phyloP scores from a whole-genome alignment of 345 rosid species.

The Rubroshorea leprosula region DNA sequence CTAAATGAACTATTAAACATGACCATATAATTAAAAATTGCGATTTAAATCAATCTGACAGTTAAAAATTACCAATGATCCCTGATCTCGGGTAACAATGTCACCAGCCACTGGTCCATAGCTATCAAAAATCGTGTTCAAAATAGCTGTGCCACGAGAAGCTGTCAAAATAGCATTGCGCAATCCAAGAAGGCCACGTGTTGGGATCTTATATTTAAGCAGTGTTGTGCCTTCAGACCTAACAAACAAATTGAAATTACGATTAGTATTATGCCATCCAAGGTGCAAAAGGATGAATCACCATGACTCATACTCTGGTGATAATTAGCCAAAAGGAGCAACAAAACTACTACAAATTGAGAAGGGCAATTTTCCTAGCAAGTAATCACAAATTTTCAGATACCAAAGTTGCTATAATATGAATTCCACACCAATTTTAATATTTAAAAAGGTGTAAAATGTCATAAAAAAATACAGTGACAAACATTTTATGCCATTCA shows the following conservation, averaged over 20 bases:
- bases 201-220: conserved; percentile 81
- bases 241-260: not conserved
- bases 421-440: no score
- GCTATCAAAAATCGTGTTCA: conserved; percentile 82
- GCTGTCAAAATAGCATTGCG: conserved; percentile 96
- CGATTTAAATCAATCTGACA: conserved; percentile 10
- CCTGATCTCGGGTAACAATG: conserved; percentile 74
- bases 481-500: no score
- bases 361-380: no score
- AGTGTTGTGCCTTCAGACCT: conserved; percentile 85
- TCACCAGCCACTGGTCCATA: conserved; percentile 97
- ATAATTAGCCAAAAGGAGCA: no score
- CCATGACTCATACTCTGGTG: no score
- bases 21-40: conserved; percentile 9
- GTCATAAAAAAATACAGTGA: no score
- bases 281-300: no score
- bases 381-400: no score
- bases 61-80: conserved; percentile 72
- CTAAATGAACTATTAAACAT: conserved; percentile 9
- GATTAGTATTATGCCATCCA: no score
- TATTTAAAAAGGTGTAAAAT: no score
- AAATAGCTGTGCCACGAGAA: conserved; percentile 92
- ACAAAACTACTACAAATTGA: no score
- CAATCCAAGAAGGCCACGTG: conserved; percentile 97
- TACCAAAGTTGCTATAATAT: no score